Evolutionary conservation across 352 stramenopile species (phyloP), one percentile per base, ranked within the genome.

Genomic region (Discostella stelligera): DNA sequence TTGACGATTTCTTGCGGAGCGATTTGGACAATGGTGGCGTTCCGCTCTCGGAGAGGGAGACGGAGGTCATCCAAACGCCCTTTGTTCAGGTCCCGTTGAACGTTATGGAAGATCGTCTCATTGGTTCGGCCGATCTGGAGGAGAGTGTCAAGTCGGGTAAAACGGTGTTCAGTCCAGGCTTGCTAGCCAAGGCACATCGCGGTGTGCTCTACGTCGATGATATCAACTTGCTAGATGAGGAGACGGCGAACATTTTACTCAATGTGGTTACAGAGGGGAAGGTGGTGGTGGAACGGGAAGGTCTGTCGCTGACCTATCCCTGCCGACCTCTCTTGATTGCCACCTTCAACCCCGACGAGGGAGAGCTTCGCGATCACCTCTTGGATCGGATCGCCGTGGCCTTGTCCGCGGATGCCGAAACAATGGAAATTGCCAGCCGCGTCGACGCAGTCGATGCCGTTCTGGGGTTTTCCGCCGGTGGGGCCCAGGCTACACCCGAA

Each of bases 61-160:
- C 88, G 27, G 91, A 95, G 76, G 72, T 96, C 20, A 91, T 96
- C 54, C 48, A 72, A 13, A 80, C 84, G 10, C 92, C 92, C 13
- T 95, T 96, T 69, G 92, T 96, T 2, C 91, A 95, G 70, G 87
- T 96, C 30, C 92, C 92, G 3, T 77, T 96, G 23, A 95, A 95
- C 71, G 92, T 96, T 4, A 95, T 96, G 92, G 92, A 96, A 71
- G 92, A 95, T 85, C 83, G 90, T 77, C 82, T 95, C 18, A 86
- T 95, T 53, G 92, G 92, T 66, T 93, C 85, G 65, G 89, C 93
- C 16, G 92, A 96, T 71, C 82, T 95, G 13, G 90, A 95, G 81
- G 87, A 94, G 68, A 91, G 77, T 71, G 89, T 95, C 14, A 91
- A 93, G 78, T 79, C 74, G 18, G 92, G 92, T 69, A 94, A 94